phyloP scores from a whole-genome alignment of 345 rosid genomes.

The Aegle marmelos region DNA sequence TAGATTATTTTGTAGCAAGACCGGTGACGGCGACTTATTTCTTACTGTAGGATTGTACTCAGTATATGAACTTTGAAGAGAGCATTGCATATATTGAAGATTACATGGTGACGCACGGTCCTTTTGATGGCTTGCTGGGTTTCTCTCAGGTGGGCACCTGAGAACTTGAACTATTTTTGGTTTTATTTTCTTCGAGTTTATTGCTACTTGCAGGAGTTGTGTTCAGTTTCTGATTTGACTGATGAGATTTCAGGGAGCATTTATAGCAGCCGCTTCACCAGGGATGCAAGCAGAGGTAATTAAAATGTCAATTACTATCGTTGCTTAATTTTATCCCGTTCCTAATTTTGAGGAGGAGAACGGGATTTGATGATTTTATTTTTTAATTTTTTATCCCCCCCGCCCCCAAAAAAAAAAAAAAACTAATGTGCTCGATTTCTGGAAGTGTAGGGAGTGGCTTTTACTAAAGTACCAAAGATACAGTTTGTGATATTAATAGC shows the following conservation, averaged over 20 bases:
- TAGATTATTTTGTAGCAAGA: not conserved
- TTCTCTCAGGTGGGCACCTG: constrained; percentile 47
- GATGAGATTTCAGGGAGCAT: constrained; percentile 35
- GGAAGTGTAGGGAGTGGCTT: constrained; percentile 13
- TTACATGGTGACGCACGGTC: constrained; percentile 42
- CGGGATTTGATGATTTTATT: not conserved
- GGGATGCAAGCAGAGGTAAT: constrained; percentile 45
- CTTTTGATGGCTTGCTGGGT: constrained; percentile 51
- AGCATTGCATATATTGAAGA: constrained; percentile 42
- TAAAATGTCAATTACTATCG: not conserved
- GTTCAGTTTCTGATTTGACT: not conserved
- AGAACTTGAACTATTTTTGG: not conserved
- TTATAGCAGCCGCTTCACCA: constrained; percentile 43
- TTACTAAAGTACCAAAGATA: constrained; percentile 46
- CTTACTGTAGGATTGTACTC: constrained; percentile 30
- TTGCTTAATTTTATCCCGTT: not conserved
- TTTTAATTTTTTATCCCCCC: not conserved
- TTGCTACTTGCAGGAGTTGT: not conserved
- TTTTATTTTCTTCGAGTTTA: not conserved
- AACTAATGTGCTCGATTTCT: not conserved
- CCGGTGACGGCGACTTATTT: not conserved
- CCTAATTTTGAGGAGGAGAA: not conserved
- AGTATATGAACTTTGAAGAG: constrained; percentile 41
- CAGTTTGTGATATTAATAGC: constrained; percentile 51
- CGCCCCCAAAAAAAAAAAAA: no score